A percentile compares a stretch with the other conserved stretches of the same genome.
Conservation (phyloP, 106 monocot genomes). For the Allium cepa region DNA sequence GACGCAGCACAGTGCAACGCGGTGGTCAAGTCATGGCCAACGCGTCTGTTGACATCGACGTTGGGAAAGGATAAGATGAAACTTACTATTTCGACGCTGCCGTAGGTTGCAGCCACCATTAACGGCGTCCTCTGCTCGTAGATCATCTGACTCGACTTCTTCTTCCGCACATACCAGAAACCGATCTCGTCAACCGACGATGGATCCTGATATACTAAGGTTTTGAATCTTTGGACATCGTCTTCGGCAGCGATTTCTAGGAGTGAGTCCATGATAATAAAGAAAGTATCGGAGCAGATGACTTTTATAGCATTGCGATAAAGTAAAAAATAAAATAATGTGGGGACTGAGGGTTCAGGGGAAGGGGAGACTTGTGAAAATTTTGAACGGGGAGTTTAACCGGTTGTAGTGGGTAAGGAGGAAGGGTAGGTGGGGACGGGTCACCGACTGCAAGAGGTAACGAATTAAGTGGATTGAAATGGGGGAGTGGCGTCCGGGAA, state of each 20-base stretch:
- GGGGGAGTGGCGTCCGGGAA: constrained; percentile 3
- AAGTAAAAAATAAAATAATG: too few relatives aligned
- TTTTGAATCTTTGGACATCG: constrained; percentile 31
- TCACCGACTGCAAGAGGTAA: constrained; percentile 5
- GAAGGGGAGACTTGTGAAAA: neutral
- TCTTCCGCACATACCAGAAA: constrained; percentile 46
- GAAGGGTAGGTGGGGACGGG: neutral
- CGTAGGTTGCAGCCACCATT: constrained; percentile 75
- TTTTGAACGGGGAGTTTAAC: constrained; percentile 5
- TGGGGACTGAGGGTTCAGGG: neutral
- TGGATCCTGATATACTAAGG: constrained; percentile 10
- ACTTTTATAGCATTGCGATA: too few relatives aligned
- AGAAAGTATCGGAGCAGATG: neutral
- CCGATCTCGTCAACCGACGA: constrained; percentile 31
- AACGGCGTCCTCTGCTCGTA: constrained; percentile 49
- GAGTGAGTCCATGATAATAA: constrained; percentile 7
- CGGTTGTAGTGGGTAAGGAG: neutral
- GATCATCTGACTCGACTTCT: constrained; percentile 20
- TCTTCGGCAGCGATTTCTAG: constrained; percentile 57
- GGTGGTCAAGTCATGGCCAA: constrained; percentile 34
- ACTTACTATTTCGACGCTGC: constrained; percentile 35
- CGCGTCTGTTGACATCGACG: constrained; percentile 30
- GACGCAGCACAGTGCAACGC: constrained; percentile 74
- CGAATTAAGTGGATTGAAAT: neutral
- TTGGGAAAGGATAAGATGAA: constrained; percentile 23